Evolutionary conservation across 306 rosid genomes (phyloP), one percentile per base, ranked within the genome.

Genomic region (Acacia acuminata): DNA sequence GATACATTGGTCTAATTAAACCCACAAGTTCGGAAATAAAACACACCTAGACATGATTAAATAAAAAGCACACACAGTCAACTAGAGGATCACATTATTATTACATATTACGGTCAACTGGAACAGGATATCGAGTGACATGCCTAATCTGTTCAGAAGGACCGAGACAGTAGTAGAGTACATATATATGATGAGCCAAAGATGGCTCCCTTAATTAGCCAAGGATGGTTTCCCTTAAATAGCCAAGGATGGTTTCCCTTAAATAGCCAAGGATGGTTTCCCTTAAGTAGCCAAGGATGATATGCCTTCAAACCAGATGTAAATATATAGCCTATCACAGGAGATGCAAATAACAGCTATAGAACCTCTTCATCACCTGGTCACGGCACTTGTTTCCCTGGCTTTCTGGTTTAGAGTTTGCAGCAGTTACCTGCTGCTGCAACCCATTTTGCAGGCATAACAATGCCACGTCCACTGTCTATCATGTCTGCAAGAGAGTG

Each of bases 341-440:
- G 0, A 53, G 20, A 53, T 19, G 22, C 19, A 76, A 78, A 32
- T 65, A 2, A 55, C 56, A 56, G 81, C 74, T 71, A 51, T 68
- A 66, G 8, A 71, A 55, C 47, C 82, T 85, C 85, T 82, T 84
- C 86, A 85, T 87, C 75, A 51, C 2, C 12, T 87, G 91, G 90
- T 81, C 14, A 78, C 72, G 10, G 79, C 79, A 27, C 38, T 25
- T 63, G 40, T 45, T 32, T 72, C 82, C 83, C 78, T 53, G 82
- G 85, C 58, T 64, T 34, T 90, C 91, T 88, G 82, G 87, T 86
- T 20, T 77, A 81, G 68, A 90, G 89, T 80, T 90, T 82, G 83
- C 92, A 90, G 89, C 93, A 76, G 87, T 81, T 78, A 15, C 86
- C 88, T 12, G 81, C 90, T 34, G 92, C 90, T 65, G 94, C 82